Conservation (phyloP, 2,329 filamentous ascomycete genomes). For the Gliomastix tumulicola region DNA sequence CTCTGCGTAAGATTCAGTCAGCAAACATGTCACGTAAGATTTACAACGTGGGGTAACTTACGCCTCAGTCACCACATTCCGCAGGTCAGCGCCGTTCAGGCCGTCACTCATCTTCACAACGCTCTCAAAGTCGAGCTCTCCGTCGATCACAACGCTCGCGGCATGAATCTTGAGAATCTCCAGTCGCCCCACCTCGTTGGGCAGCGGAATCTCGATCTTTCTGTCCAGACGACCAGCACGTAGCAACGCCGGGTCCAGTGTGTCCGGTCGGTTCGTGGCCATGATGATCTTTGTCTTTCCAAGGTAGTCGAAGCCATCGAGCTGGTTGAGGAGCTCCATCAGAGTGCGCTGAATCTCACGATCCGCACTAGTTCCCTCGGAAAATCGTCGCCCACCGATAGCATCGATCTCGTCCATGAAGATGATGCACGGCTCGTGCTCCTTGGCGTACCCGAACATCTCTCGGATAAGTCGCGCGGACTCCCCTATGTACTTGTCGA, state of each 20-base stretch:
- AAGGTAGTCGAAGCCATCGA: conserved; percentile 98
- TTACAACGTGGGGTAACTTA: too few relatives aligned
- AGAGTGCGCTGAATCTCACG: conserved; percentile 96
- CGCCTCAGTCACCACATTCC: conserved; percentile 98
- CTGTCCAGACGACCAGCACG: conserved; percentile 90
- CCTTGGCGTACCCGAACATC: conserved; percentile 99
- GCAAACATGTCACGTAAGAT: too few relatives aligned
- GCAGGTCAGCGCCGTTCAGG: conserved; percentile 91
- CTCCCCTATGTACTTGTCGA: conserved; percentile 99
- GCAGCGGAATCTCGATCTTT: conserved; percentile 96
- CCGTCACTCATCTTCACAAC: conserved; percentile 99
- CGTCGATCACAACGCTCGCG: conserved; percentile 76
- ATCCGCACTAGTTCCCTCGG: conserved; percentile 94
- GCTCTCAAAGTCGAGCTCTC: conserved; percentile 97
- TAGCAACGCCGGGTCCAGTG: conserved; percentile 85
- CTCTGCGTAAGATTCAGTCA: too few relatives aligned
- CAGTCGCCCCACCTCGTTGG: conserved; percentile 91
- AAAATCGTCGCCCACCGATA: conserved; percentile 93
- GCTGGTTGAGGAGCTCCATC: conserved; percentile 97
- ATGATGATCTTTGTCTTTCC: conserved; percentile 99
- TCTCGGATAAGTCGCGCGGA: conserved; percentile 94
- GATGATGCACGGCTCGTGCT: conserved; percentile 99
- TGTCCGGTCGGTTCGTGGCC: conserved; percentile 97
- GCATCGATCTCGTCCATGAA: conserved; percentile 99
- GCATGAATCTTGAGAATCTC: conserved; percentile 99